Base-by-base conservation (phyloP, 2,329 filamentous ascomycete genomes). In the Cercospora zeae-maydis region DNA sequence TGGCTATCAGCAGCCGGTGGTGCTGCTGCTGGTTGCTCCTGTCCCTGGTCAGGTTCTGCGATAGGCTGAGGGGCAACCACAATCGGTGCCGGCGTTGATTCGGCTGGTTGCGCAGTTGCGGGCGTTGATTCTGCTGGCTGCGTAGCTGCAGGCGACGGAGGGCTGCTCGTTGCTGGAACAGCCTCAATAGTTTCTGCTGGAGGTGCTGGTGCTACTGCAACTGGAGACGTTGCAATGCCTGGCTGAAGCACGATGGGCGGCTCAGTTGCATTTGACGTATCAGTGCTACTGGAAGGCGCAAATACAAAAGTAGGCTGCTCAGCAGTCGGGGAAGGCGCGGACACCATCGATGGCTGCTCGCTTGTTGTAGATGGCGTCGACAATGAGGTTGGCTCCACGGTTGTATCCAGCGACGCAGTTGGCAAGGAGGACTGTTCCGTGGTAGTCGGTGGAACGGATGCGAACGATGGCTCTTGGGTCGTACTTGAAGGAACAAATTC, bases 261-360 rank as follows among this genome's bases (percentile, higher is more conserved):
- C 16, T 45, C 39, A 3, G 39, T 5, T 45, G 39, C 21, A 4
- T 13, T 45, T 16, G 19, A 4, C 19, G 39, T 19, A 24, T 45
- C 39, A 45, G 39, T 2, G 11, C 39, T 10, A 24, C 16, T 45
- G 11, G 39, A 45, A 7, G 55, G 55, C 13, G 16, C 39, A n/a
- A 58, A 58, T 13, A 31, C 37, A 21, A 58, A 58, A 14, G 55
- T 45, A 11, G 55, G 19, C 39, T 58, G 36, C 7, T 49, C 55
- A 19, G 36, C 45, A 19, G 7, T 49, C 13, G 55, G 27, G 33
- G 55, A 4, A 19, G 55, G 9, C 7, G 27, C 33, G 21, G 13
- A 16, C n/a, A 33, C 31, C 34, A 21, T 27, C 30, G 7, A 19
- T 55, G 36, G 21, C 8, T 37, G 33, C 8, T 42, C 2, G 8